phyloP scores from a whole-genome alignment of 148 eudicot genomes.

The Rhododendron henanense region DNA sequence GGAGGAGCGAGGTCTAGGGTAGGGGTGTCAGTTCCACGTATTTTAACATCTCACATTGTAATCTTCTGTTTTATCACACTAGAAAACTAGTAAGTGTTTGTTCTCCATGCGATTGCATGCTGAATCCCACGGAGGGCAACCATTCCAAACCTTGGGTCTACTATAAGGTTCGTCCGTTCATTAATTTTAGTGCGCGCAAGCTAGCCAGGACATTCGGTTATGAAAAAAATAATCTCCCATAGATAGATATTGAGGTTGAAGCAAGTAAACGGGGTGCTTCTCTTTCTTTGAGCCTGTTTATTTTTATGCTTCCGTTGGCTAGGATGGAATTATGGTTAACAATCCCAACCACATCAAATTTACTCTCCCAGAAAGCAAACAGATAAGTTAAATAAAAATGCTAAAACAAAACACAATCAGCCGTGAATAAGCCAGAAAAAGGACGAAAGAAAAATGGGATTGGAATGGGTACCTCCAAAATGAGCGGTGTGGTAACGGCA shows the following conservation, averaged over 20 bases:
- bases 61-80: neutral
- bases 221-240: neutral
- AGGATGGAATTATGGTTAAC: neutral
- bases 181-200: too few species aligned
- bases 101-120: too few species aligned
- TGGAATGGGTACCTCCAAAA: slow-evolving; percentile 58
- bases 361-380: neutral
- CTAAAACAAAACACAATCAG: neutral
- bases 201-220: too few species aligned
- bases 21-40: too few species aligned
- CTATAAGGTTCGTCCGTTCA: too few species aligned
- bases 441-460: neutral
- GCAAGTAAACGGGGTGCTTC: neutral
- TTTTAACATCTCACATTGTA: neutral
- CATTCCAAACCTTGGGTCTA: neutral
- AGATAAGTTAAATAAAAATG: neutral
- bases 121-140: neutral
- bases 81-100: neutral
- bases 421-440: neutral
- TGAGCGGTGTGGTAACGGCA: slow-evolving; percentile 87
- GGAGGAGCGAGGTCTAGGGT: too few species aligned
- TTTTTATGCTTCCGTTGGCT: too few species aligned
- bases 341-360: neutral
- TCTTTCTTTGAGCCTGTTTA: neutral
- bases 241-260: neutral